Conservation (phyloP, 2,329 filamentous ascomycete species). For the Neofusicoccum cordaticola region DNA sequence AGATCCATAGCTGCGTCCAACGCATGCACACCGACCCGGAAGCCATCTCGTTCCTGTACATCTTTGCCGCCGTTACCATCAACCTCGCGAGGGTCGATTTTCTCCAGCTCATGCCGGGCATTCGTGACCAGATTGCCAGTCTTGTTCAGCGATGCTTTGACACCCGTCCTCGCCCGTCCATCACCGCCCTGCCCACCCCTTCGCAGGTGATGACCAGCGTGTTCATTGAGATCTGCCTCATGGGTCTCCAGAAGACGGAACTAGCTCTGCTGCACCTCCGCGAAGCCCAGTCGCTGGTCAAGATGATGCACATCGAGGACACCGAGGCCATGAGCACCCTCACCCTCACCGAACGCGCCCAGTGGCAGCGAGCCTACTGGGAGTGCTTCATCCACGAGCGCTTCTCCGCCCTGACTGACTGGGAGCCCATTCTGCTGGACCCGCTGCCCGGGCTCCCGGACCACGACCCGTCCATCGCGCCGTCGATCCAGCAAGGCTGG, state of each 20-base stretch:
- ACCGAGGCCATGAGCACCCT: slow-evolving; percentile 34
- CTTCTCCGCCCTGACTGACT: slow-evolving; percentile 53
- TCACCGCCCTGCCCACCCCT: slow-evolving; percentile 23
- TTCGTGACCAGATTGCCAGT: not conserved
- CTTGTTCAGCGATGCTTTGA: slow-evolving; percentile 17
- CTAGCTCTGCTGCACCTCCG: slow-evolving; percentile 77
- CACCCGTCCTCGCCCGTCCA: slow-evolving; percentile 23
- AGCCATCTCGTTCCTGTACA: slow-evolving; percentile 34
- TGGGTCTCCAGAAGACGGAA: slow-evolving; percentile 69
- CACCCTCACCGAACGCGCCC: slow-evolving; percentile 37
- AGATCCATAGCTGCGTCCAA: slow-evolving; percentile 34
- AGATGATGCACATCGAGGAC: slow-evolving; percentile 38
- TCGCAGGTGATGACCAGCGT: slow-evolving; percentile 65
- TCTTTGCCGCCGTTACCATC: slow-evolving; percentile 36
- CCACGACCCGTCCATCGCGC: slow-evolving; percentile 39
- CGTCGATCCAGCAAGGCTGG: slow-evolving; percentile 43
- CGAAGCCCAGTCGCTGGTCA: slow-evolving; percentile 66
- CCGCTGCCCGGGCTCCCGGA: slow-evolving; percentile 40
- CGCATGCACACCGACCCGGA: slow-evolving; percentile 35
- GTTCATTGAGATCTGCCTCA: slow-evolving; percentile 72
- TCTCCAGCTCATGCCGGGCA: slow-evolving; percentile 22
- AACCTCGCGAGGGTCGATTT: slow-evolving; percentile 14
- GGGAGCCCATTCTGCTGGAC: slow-evolving; percentile 43
- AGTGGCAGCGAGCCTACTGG: slow-evolving; percentile 54
- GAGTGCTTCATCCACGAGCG: slow-evolving; percentile 57